phyloP scores from a whole-genome alignment of 148 eudicot species.

The Selenicereus undatus region DNA sequence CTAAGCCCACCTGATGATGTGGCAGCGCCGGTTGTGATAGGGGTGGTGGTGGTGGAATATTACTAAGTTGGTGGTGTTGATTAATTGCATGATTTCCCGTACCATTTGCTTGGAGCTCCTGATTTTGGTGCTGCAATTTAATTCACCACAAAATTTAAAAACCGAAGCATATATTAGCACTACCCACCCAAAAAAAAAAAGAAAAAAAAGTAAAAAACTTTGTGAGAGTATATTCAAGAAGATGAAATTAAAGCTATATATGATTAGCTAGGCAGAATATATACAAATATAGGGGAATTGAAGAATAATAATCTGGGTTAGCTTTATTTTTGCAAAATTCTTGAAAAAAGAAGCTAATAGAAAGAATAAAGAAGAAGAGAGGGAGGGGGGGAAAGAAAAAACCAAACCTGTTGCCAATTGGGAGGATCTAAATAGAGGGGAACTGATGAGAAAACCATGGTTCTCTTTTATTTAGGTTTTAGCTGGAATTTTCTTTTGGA shows the following conservation, averaged over 20 bases:
- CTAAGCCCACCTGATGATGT: slow-evolving; percentile 14
- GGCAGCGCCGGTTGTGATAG: slow-evolving; percentile 12
- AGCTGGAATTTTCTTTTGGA: slow-evolving; percentile 7
- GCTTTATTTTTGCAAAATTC: slow-evolving; percentile 5
- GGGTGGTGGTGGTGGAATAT: slow-evolving; percentile 18
- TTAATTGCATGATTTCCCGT: slow-evolving; percentile 22
- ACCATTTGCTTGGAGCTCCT: slow-evolving; percentile 26
- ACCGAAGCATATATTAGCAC: neutral
- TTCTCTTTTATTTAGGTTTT: slow-evolving; percentile 14
- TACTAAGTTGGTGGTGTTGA: slow-evolving; percentile 26
- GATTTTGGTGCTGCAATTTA: slow-evolving; percentile 36
- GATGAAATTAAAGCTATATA: slow-evolving; percentile 13
- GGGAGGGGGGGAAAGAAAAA: neutral
- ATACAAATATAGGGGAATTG: slow-evolving; percentile 28
- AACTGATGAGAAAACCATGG: slow-evolving; percentile 65
- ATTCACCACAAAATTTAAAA: neutral
- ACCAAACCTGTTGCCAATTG: slow-evolving; percentile 66
- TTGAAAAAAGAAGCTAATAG: slow-evolving; percentile 28
- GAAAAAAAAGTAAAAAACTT: neutral
- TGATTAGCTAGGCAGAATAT: slow-evolving; percentile 7
- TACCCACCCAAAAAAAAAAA: neutral
- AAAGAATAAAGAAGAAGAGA: slow-evolving; percentile 1
- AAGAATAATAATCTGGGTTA: slow-evolving; percentile 26
- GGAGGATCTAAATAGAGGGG: slow-evolving; percentile 66
- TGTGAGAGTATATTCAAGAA: slow-evolving; percentile 42